Evolutionary conservation across 371 early-diverging fungal species (phyloP), one percentile per base, ranked within the genome.

Genomic region (Rhizopus microsporus): DNA sequence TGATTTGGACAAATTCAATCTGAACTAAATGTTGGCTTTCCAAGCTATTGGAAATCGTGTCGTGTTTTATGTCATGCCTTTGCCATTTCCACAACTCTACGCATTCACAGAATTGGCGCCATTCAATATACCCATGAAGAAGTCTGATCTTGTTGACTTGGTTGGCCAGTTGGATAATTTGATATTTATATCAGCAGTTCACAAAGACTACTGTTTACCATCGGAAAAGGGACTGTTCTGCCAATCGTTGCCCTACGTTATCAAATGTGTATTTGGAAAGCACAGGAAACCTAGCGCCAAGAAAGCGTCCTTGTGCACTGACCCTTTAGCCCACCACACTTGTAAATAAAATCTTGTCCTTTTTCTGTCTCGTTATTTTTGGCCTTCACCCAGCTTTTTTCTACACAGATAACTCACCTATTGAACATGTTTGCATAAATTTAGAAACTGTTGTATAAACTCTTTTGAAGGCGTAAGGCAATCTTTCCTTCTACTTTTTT

Each of bases 81-180:
- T 56, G 53, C 40, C 46, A 47, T 57, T 4, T 48, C 50, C 57
- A 53, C 42, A 42, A 42, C 46, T 62, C 32, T 62, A 62, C 53
- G 52, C 57, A 53, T 29, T 57, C 54, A 53, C 63, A 53, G 57
- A 57, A 57, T 52, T 62, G 39, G 57, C 35, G 37, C 63, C 57
- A 42, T 53, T 62, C 16, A 32, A 48, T 38, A 56, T 61, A 37
- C 56, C 51, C 43, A 51, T 45, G 38, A 61, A 51, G 38, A 61
- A 56, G 51, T 31, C 45, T 51, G 56, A 51, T 50, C 56, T 51
- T 40, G 39, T 59, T 23, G 54, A 52, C 46, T 53, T 59, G 53
- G 53, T 53, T 52, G 59, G 59, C 35, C 46, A 46, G 34, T 0
- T 59, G 38, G 59, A 59, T 47, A 59, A 59, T 53, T 47, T 59